Evolutionary conservation across 495 filamentous ascomycete genomes (phyloP), one percentile per base, ranked within the genome.

Genomic region (Annulohypoxylon nitens): DNA sequence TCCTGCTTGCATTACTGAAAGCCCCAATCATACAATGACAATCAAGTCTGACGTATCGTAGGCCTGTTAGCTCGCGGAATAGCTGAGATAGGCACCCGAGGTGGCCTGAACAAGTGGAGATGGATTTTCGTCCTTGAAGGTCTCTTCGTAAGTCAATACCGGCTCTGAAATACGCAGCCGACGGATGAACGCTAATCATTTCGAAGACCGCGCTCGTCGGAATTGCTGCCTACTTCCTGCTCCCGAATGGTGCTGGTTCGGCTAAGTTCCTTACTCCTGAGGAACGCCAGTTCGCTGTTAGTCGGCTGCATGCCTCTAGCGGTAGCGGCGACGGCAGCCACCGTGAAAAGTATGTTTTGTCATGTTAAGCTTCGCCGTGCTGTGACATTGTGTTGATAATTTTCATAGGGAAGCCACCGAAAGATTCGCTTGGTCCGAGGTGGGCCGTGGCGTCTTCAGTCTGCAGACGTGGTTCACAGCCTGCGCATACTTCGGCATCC

Each of bases 391-490:
- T 48, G 61, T 50, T 67, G 30, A 70, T 36, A 20, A 50, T 9
- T 64, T n/a, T 43, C 16, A 6, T 48, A 77, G 45, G 65, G 79
- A 74, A 71, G 73, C 70, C 18, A 81, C 87, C 26, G 89, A 89
- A 30, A 81, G 72, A 16, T 89, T 89, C 57, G 81, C 88, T 78
- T 93, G 91, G 91, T 79, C 83, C 6, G 91, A 94, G 76, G 90
- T 90, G 4, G 82, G 76, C 67, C 86, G 81, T 3, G 88, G 88
- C 3, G 75, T 94, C 61, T 83, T 86, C 14, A 90, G 89, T 68
- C 82, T 87, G 82, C 85, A 90, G 61, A 84, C 81, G 16, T 89
- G 83, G 87, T 82, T 85, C 60, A 84, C 82, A 3, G 80, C 86
- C 34, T 75, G 74, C 0, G 82, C 83, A 3, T 84, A 85, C 71